Evolutionary conservation across 78 protist species (phyloP), one percentile per base, ranked within the genome.

Genomic region (Dictyostelium brefeldianum): DNA sequence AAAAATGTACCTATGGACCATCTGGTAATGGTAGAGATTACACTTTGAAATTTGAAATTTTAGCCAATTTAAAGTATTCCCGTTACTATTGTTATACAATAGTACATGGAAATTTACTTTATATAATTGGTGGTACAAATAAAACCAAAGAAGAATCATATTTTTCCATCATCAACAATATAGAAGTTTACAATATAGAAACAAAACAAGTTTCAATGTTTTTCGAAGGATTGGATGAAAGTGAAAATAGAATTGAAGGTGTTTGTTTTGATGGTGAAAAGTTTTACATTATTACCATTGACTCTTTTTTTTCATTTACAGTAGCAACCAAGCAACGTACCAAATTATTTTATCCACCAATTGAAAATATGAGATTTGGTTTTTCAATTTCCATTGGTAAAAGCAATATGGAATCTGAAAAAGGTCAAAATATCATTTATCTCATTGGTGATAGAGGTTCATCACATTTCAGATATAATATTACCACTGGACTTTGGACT

Each of bases 101-200:
- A 5, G 14, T 43, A 0, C n/a, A 71, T 14, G 46, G 56, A 2
- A 71, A 43, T 54, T 0, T 0, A 0, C 29, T 83, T 0, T 83
- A 53, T n/a, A 54, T 53, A 2, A 53, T 83, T 18, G 90, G 90
- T 36, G 90, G 90, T 22, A 83, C 90, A 0, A n/a, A 27, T 43
- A 83, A 83, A 70, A 59, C 59, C 14, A 36, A 29, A 18, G 43
- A 25, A 17, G 67, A 31, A 10, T 50, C 81, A 10, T 69, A 54
- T 20, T 69, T 59, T 9, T 25, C 56, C 0, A 78, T 83, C 20
- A 43, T 71, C 9, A 71, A 83, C 27, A 53, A 29, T 4, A 83
- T 83, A 4, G 90, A 83, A 54, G 36, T 64, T 17, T 71, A 31
- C 29, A 57, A 54, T 53, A n/a, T 53, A 8, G 22, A 67, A 41